These are phyloP conservation scores for Boletus sp. DNA, from an alignment of 768 basidiomycete genomes.

Conservation along the genomic window DNA sequence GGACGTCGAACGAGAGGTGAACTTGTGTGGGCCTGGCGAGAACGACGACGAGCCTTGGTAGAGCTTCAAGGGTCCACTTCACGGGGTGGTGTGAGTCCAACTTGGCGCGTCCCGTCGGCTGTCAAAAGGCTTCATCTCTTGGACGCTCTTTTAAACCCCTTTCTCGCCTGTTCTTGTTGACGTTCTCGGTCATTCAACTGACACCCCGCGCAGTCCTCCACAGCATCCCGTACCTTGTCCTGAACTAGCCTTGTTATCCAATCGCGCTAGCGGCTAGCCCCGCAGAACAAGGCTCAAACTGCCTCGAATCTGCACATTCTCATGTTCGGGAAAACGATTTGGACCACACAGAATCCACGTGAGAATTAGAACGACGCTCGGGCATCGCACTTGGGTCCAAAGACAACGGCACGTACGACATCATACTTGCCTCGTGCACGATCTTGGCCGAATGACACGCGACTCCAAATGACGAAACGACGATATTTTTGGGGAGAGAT, in stretches of 20 bases:
- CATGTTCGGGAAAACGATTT: slow-evolving; percentile 15
- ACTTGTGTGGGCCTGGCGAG: not conserved
- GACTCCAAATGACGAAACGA: not conserved
- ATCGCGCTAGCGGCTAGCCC: no score
- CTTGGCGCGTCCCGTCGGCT: no score
- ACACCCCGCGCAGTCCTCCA: not conserved
- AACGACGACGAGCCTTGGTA: no score
- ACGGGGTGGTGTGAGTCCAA: no score
- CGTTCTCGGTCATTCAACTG: no score
- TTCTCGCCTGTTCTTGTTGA: no score
- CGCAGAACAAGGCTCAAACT: not conserved
- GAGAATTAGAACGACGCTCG: slow-evolving; percentile 8
- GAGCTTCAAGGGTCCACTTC: no score
- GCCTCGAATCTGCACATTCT: not conserved
- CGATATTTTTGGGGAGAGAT: slow-evolving; percentile 9
- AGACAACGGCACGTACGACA: not conserved
- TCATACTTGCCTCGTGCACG: not conserved
- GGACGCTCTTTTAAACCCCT: no score
- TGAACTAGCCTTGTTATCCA: not conserved
- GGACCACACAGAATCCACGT: slow-evolving; percentile 4
- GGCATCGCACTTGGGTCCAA: slow-evolving; percentile 1
- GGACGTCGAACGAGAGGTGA: not conserved
- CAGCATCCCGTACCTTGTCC: slow-evolving; percentile 16
- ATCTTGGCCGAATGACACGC: not conserved
- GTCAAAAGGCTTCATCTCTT: no score